These are phyloP conservation scores for Phytopythium litorale DNA, from an alignment of 352 stramenopile species.

Conservation along the genomic window DNA sequence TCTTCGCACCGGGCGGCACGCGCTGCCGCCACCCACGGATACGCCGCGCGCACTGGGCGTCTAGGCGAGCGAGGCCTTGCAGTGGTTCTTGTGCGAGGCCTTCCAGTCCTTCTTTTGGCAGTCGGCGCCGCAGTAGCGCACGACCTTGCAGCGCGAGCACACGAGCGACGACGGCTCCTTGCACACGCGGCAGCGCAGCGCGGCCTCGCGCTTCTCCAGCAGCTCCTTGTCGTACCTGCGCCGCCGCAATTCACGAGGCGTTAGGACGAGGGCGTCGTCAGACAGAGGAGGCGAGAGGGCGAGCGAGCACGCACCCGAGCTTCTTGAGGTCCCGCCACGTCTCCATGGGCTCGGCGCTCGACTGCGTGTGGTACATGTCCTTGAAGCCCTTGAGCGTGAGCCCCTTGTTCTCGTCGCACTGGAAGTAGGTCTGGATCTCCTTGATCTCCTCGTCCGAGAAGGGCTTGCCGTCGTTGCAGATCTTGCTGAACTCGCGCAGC, in stretches of 20 bases:
- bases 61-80: constrained; percentile 58
- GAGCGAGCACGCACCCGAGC: constrained; percentile 54
- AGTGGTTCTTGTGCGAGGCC: constrained; percentile 79
- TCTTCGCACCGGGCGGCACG: background rate
- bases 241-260: background rate
- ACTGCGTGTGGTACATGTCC: constrained; percentile 91
- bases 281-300: too few species aligned
- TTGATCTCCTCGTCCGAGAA: constrained; percentile 89
- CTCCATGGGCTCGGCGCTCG: constrained; percentile 84
- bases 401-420: constrained; percentile 89
- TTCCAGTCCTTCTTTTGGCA: constrained; percentile 91
- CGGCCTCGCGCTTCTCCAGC: constrained; percentile 63
- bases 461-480: constrained; percentile 85
- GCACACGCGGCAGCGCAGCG: constrained; percentile 78
- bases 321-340: constrained; percentile 89
- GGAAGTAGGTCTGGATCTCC: constrained; percentile 91
- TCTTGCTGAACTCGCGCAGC: constrained; percentile 87
- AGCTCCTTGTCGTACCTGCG: constrained; percentile 68
- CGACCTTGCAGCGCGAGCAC: constrained; percentile 84
- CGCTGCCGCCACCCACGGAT: background rate
- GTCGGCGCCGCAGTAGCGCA: constrained; percentile 83
- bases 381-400: constrained; percentile 88
- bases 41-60: background rate
- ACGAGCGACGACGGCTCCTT: constrained; percentile 71
- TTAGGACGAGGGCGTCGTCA: background rate